A percentile compares a stretch with the other conserved stretches of the same genome.
These are phyloP conservation scores for Clathrus columnatus DNA, from an alignment of 768 basidiomycete genomes.

Conservation along the genomic window DNA sequence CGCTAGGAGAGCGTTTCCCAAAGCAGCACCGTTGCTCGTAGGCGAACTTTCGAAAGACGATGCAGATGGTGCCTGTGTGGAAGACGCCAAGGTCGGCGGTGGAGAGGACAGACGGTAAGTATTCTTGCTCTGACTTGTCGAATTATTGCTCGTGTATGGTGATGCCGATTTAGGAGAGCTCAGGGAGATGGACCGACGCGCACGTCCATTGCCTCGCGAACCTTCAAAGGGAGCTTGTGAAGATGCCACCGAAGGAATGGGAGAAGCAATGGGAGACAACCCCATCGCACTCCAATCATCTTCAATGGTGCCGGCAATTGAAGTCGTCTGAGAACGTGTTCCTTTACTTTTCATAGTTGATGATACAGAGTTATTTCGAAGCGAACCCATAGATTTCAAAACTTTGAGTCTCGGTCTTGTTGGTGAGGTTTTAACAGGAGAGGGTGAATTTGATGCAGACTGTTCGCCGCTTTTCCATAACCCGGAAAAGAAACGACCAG, in stretches of 20 bases:
- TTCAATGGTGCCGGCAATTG: constrained; percentile 38
- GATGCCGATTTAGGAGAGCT: constrained; percentile 18
- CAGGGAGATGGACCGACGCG: constrained; percentile 60
- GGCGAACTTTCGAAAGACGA: constrained; percentile 15
- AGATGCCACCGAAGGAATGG: constrained; percentile 20
- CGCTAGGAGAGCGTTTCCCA: constrained; percentile 86
- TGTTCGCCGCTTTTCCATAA: constrained; percentile 38
- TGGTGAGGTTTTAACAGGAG: constrained; percentile 24
- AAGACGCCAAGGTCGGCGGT: not conserved
- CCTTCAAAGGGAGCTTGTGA: constrained; percentile 18
- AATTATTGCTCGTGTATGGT: constrained; percentile 6
- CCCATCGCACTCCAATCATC: constrained; percentile 1
- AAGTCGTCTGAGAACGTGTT: constrained; percentile 25
- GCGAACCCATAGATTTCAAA: constrained; percentile 72
- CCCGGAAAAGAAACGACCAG: constrained; percentile 58
- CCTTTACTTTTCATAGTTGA: constrained; percentile 19
- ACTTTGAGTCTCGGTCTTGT: constrained; percentile 53
- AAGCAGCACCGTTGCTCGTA: constrained; percentile 50
- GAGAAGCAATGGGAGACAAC: not conserved
- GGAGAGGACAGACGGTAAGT: constrained; percentile 1
- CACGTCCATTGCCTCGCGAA: constrained; percentile 44
- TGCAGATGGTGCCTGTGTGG: not conserved
- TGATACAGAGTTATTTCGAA: constrained; percentile 44
- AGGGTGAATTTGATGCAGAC: not conserved
- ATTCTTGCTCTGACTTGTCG: not conserved